phyloP scores from a whole-genome alignment of 2,329 filamentous ascomycete species.

The Verticillium zaregamsianum region DNA sequence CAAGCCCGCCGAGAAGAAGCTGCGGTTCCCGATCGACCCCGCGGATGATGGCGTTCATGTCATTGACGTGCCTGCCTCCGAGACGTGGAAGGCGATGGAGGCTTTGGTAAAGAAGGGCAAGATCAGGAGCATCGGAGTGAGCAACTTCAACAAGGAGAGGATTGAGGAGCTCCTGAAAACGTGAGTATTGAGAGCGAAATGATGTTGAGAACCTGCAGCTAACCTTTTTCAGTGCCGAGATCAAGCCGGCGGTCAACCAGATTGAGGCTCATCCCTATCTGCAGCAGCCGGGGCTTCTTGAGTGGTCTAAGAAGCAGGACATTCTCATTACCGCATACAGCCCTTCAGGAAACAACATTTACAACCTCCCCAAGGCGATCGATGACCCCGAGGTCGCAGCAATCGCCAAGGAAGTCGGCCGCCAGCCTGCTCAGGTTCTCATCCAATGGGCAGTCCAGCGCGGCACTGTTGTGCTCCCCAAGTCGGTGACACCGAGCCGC shows the following conservation, averaged over 20 bases:
- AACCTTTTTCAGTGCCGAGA: conserved; percentile 27
- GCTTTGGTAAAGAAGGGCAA: conserved; percentile 49
- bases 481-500: conserved; percentile 47
- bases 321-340: conserved; percentile 53
- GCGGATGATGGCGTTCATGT: conserved; percentile 40
- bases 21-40: conserved; percentile 35
- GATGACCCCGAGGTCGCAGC: conserved; percentile 45
- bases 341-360: conserved; percentile 56
- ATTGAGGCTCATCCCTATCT: conserved; percentile 44
- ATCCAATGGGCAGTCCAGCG: conserved; percentile 52
- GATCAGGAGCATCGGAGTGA: conserved; percentile 53
- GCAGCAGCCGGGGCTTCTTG: conserved; percentile 43
- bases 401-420: conserved; percentile 46
- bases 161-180: conserved; percentile 46
- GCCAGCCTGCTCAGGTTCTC: conserved; percentile 48
- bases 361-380: conserved; percentile 34
- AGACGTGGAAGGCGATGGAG: conserved; percentile 62
- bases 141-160: conserved; percentile 51
- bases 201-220: not conserved
- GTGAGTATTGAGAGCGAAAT: not conserved
- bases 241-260: conserved; percentile 48
- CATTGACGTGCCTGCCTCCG: conserved; percentile 35
- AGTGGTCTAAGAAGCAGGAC: conserved; percentile 47
- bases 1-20: conserved; percentile 34
- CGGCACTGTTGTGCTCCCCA: conserved; percentile 49